phyloP scores from a whole-genome alignment of 371 early-diverging fungal species.

The Lichtheimia hyalospora region DNA sequence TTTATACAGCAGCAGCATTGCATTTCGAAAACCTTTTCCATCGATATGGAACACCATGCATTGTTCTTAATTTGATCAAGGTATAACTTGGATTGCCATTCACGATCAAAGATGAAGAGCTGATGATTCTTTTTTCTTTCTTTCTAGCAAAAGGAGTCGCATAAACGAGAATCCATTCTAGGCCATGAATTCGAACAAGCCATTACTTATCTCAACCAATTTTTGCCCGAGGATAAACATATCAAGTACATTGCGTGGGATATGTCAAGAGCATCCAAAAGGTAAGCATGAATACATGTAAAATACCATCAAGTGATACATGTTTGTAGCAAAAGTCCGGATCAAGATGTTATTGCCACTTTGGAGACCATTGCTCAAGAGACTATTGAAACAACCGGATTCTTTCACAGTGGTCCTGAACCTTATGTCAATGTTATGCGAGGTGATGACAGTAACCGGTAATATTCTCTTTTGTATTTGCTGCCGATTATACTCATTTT shows the following conservation, averaged over 20 bases:
- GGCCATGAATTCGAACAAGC: conserved; percentile 83
- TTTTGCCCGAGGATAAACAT: conserved; percentile 76
- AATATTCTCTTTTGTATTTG: background rate
- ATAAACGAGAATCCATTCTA: conserved; percentile 83
- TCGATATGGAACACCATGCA: conserved; percentile 87
- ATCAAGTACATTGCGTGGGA: conserved; percentile 95
- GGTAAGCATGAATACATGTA: conserved; percentile 31
- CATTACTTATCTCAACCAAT: conserved; percentile 86
- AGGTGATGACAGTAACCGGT: conserved; percentile 1
- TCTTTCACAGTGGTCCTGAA: conserved; percentile 90
- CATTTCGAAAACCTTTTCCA: conserved; percentile 91
- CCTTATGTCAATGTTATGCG: conserved; percentile 57
- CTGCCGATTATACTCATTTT: background rate
- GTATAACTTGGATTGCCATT: conserved; percentile 21
- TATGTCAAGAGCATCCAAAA: conserved; percentile 96
- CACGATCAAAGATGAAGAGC: background rate
- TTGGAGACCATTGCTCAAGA: conserved; percentile 90
- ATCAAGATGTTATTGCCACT: conserved; percentile 88
- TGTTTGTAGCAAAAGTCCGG: conserved; percentile 42
- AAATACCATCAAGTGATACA: background rate
- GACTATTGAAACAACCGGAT: conserved; percentile 82
- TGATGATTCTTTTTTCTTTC: conserved; percentile 3
- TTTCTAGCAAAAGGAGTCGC: conserved; percentile 80
- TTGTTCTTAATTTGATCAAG: conserved; percentile 93
- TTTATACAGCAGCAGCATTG: conserved; percentile 84